These are phyloP conservation scores for Haplosporangium gracile DNA, from an alignment of 192 early-diverging fungal genomes.

Conservation along the genomic window DNA sequence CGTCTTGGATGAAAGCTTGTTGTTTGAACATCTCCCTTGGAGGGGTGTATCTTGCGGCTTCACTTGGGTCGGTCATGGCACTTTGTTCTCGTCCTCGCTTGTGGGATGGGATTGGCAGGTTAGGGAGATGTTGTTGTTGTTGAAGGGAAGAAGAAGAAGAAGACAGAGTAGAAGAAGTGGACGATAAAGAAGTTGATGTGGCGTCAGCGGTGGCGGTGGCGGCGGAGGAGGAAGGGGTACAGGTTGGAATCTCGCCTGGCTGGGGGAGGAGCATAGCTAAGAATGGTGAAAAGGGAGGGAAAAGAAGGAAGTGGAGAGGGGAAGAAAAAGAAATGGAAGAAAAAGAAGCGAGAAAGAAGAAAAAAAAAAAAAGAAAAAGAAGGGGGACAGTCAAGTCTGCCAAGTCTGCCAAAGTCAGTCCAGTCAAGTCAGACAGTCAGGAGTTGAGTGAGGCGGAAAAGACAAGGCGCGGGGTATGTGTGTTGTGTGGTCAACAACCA, in stretches of 20 bases:
- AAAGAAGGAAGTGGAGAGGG: neutral
- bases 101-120: slow-evolving; percentile 18
- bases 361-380: neutral
- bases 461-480: too few species aligned
- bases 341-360: neutral
- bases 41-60: slow-evolving; percentile 50
- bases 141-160: neutral
- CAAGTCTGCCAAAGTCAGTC: too few species aligned
- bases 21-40: slow-evolving; percentile 50
- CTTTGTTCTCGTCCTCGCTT: slow-evolving; percentile 52
- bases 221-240: neutral
- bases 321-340: neutral
- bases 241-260: neutral
- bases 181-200: neutral
- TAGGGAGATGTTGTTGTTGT: neutral
- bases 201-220: neutral
- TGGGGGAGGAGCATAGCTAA: neutral
- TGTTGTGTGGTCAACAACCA: too few species aligned
- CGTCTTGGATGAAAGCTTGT: neutral
- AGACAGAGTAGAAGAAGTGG: neutral
- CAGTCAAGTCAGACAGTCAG: too few species aligned
- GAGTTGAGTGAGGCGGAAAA: too few species aligned
- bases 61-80: slow-evolving; percentile 49
- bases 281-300: neutral
- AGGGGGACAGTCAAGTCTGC: neutral